These are phyloP conservation scores for Chalciporus sphaerocephalus DNA, from an alignment of 768 basidiomycete genomes.

Conservation along the genomic window DNA sequence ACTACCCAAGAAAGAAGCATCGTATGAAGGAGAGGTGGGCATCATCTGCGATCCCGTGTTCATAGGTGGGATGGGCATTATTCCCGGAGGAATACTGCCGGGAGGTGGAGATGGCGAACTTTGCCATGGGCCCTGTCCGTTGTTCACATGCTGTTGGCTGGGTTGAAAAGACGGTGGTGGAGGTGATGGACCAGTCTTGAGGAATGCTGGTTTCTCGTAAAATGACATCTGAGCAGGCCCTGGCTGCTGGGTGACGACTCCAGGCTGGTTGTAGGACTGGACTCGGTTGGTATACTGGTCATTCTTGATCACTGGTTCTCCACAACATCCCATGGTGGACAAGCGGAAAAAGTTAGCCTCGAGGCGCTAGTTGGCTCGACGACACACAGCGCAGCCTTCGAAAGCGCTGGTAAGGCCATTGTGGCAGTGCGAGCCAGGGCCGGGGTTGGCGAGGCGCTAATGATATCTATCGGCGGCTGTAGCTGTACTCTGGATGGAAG, in stretches of 20 bases:
- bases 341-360: too few relatives aligned
- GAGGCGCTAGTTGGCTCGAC: too few relatives aligned
- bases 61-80: neutral
- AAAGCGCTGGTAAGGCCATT: neutral
- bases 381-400: neutral
- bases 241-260: conserved; percentile 53
- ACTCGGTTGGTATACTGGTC: conserved; percentile 34
- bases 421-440: neutral
- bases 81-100: conserved; percentile 2
- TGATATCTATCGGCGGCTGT: too few relatives aligned
- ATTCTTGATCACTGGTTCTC: conserved; percentile 38
- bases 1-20: neutral
- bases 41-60: conserved; percentile 3
- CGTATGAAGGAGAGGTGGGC: neutral
- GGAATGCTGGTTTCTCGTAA: conserved; percentile 40
- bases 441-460: too few relatives aligned
- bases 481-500: too few relatives aligned
- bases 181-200: conserved; percentile 37
- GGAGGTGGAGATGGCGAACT: conserved; percentile 35
- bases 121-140: conserved; percentile 25
- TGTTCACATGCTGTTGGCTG: conserved; percentile 23
- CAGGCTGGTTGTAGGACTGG: conserved; percentile 27
- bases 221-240: conserved; percentile 26
- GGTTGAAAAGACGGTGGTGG: conserved; percentile 40
- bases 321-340: conserved; percentile 61